phyloP scores from a whole-genome alignment of 2,329 filamentous ascomycete genomes.

The Colletotrichum tamarilloi region DNA sequence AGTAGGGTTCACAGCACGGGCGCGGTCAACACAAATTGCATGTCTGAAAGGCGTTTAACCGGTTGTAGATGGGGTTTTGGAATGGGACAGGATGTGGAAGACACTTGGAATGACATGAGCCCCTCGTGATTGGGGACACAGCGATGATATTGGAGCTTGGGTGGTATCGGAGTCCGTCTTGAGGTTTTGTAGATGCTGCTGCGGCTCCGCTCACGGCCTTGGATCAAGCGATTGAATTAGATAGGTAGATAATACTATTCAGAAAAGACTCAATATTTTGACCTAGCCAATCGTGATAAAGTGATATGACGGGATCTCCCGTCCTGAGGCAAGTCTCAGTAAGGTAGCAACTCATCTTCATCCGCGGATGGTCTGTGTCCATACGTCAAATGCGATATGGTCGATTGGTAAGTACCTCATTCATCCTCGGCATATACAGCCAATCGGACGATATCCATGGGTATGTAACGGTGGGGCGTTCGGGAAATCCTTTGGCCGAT shows the following conservation, averaged over 20 bases:
- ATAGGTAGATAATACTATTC: slow-evolving; percentile 26
- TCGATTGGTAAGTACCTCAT: neutral
- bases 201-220: neutral
- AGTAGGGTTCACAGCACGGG: slow-evolving; percentile 2
- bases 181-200: slow-evolving; percentile 20
- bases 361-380: no score
- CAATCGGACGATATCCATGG: neutral
- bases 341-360: no score
- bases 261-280: slow-evolving; percentile 34
- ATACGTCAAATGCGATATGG: neutral
- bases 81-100: slow-evolving; percentile 2
- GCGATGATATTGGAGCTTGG: slow-evolving; percentile 23
- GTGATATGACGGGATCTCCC: neutral
- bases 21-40: slow-evolving; percentile 15
- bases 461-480: slow-evolving; percentile 17
- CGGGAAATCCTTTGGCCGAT: slow-evolving; percentile 36
- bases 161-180: neutral
- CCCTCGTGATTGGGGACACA: slow-evolving; percentile 16
- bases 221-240: slow-evolving; percentile 19
- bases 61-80: slow-evolving; percentile 7
- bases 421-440: neutral
- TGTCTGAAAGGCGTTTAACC: slow-evolving; percentile 26
- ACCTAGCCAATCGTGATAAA: no score
- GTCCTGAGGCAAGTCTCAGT: no score
- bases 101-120: slow-evolving; percentile 19